Conservation (phyloP, 139 green algal genomes). For the Picochlorum costavermella region DNA sequence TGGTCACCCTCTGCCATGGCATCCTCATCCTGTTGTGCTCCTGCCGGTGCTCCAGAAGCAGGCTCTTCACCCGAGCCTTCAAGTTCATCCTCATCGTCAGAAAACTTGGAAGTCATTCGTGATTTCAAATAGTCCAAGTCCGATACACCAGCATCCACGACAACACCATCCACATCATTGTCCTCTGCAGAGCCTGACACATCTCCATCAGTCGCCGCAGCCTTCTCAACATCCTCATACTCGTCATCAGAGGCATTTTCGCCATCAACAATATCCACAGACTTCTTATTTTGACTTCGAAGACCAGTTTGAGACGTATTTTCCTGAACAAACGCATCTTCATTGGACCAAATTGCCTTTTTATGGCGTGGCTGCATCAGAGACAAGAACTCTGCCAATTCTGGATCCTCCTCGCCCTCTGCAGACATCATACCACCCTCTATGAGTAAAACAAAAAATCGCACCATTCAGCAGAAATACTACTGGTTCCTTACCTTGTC, state of each 20-base stretch:
- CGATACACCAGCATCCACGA: conserved; percentile 47
- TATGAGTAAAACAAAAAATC: background rate
- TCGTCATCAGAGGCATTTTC: conserved; percentile 21
- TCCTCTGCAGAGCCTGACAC: background rate
- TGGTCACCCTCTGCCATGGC: conserved; percentile 3
- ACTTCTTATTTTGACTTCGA: background rate
- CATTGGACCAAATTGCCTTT: conserved; percentile 79
- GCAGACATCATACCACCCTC: too few species aligned
- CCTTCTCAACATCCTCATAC: conserved; percentile 28
- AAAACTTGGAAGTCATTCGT: conserved; percentile 47
- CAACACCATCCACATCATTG: conserved; percentile 21
- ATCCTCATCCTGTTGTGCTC: conserved; percentile 10
- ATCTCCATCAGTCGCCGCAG: background rate
- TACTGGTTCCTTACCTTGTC: background rate
- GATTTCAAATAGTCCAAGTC: conserved; percentile 81
- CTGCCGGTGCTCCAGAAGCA: background rate
- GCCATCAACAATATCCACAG: conserved; percentile 7
- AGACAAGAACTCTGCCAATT: conserved; percentile 86
- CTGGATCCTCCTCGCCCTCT: conserved; percentile 48
- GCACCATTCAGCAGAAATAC: background rate
- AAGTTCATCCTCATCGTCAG: conserved; percentile 31
- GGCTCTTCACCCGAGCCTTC: conserved; percentile 3
- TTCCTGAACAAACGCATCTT: conserved; percentile 39
- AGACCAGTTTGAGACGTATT: background rate
- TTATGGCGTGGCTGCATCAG: conserved; percentile 75